Conservation (phyloP, 495 filamentous ascomycete genomes). For the Aspergillus taichungensis region DNA sequence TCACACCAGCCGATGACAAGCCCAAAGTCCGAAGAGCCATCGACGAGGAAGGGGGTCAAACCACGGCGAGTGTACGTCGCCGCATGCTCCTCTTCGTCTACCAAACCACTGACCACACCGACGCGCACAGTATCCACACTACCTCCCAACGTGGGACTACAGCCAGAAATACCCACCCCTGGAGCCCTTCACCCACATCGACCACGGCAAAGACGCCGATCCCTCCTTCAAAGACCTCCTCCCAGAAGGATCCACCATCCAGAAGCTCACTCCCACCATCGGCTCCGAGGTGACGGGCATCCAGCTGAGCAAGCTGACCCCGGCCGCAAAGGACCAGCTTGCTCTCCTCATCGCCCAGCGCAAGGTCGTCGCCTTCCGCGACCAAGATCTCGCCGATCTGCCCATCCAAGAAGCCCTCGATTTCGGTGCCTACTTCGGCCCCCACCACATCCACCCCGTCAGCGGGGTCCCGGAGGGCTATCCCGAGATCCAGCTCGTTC, state of each 20-base stretch:
- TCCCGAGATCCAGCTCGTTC: slow-evolving; percentile 72
- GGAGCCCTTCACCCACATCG: slow-evolving; percentile 58
- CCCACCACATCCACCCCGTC: slow-evolving; percentile 76
- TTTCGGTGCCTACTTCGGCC: slow-evolving; percentile 72
- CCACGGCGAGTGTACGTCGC: no score
- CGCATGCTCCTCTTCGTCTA: no score
- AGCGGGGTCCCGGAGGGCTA: slow-evolving; percentile 60
- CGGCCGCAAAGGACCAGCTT: slow-evolving; percentile 69
- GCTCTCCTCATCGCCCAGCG: slow-evolving; percentile 69
- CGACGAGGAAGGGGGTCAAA: no score
- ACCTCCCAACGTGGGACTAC: no score
- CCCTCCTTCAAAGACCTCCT: slow-evolving; percentile 59
- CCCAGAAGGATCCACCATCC: slow-evolving; percentile 22
- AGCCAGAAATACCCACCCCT: slow-evolving; percentile 36
- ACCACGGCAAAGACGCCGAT: slow-evolving; percentile 68
- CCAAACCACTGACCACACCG: no score
- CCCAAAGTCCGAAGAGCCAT: no score
- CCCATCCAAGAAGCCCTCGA: slow-evolving; percentile 52
- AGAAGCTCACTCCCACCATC: slow-evolving; percentile 62
- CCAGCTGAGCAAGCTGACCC: slow-evolving; percentile 59
- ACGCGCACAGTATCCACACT: no score
- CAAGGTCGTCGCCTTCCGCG: slow-evolving; percentile 73
- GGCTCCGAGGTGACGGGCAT: slow-evolving; percentile 70
- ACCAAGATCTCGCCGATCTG: slow-evolving; percentile 71
- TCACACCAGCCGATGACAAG: no score